Base-by-base conservation (phyloP, 73 alveolate species). In the Blepharisma japonicum region DNA sequence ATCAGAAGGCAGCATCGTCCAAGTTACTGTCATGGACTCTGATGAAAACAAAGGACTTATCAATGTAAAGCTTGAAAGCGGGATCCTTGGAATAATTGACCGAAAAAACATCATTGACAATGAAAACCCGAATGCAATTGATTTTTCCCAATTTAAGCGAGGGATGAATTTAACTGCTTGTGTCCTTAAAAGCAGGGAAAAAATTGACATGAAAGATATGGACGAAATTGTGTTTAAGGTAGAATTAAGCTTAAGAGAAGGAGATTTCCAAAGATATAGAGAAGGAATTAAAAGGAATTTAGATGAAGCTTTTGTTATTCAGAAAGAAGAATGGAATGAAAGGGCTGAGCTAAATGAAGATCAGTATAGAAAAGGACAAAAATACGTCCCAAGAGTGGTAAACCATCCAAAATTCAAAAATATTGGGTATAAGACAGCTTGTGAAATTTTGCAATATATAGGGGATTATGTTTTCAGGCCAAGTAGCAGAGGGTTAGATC, bases 391-490 rank as follows among this genome's bases (percentile, higher is more conserved):
- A 18, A 93, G 99, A 78, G 90, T 86, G 79, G 92, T 95, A 32
- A 83, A 87, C 27, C 93, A 88, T 80, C 96, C 92, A 6, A 89
- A 82, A 77, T 95, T 93, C 83, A 91, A 83, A 83, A 91, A 93
- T 82, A 85, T 95, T 55, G 51, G 88, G 20, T 87, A 87, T 38
- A 81, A 78, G 23, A 90, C 86, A 7, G 96, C 97, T n/a, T 71
- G 90, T 18, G 87, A 83, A 48, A 79, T 77, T 54, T 79, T 95
- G 56, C 71, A 88, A 77, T 94, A 88, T 18, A 89, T 91, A 7
- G 99, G 99, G 14, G 98, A 93, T 68, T 93, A 87, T 71, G 45
- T 91, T n/a, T 90, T 95, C 68, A 86, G 99, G 68, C 99, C 99
- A 0, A 86, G 94, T 72, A 86, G 95, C 7, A 77, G 90, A 42